Evolutionary conservation across 306 rosid species (phyloP).

Genomic region (Citrullus amarus): DNA sequence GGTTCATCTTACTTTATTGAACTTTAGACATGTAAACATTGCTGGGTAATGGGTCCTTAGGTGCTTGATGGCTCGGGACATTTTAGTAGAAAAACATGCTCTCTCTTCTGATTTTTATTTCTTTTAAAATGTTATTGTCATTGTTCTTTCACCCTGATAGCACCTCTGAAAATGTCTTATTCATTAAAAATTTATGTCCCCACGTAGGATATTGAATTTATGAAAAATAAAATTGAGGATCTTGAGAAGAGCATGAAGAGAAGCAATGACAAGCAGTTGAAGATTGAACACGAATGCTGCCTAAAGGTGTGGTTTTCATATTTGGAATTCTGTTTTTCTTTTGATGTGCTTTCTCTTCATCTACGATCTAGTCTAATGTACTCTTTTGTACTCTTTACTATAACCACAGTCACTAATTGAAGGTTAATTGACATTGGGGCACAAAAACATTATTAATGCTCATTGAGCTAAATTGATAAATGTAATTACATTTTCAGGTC

Average conservation of each 20-base stretch:
- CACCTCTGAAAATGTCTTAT: not conserved
- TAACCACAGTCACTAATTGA: not conserved
- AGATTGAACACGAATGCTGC: constrained; percentile 80
- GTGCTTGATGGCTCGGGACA: not conserved
- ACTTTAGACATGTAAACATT: not conserved
- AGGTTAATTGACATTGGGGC: not conserved
- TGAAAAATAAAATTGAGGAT: constrained; percentile 75
- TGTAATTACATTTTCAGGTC: constrained; percentile 40
- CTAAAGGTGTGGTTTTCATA: constrained; percentile 40
- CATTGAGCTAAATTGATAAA: not conserved
- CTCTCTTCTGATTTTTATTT: not conserved
- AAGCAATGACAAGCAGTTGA: constrained; percentile 95
- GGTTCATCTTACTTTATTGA: not conserved
- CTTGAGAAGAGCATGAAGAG: constrained; percentile 97
- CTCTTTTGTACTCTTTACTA: not conserved
- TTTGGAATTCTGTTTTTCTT: not conserved
- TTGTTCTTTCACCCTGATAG: not conserved
- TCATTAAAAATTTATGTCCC: not conserved
- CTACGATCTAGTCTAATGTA: not conserved
- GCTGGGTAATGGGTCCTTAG: not conserved
- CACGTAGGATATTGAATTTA: constrained; percentile 74
- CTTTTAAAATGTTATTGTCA: not conserved
- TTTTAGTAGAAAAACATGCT: not conserved
- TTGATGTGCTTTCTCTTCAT: not conserved
- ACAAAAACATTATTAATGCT: not conserved